Conservation (phyloP, 75 land plant species). For the Pinus albicaulis region DNA sequence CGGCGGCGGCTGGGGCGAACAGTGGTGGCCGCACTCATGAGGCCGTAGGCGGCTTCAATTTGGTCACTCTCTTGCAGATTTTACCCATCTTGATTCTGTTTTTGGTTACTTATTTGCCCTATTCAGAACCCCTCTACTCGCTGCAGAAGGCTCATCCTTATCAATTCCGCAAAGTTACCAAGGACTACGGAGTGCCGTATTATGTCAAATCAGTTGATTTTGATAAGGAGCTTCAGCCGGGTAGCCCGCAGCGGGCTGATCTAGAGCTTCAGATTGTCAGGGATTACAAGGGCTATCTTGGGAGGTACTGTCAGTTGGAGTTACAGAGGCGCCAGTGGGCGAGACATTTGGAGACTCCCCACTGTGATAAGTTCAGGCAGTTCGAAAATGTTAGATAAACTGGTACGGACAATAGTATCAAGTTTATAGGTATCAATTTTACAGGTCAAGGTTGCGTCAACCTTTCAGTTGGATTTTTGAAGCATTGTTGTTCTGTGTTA, state of each 20-base stretch:
- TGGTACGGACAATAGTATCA: background rate
- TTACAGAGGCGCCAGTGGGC: conserved; percentile 65
- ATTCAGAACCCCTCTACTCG: conserved; percentile 73
- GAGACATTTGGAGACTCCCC: conserved; percentile 59
- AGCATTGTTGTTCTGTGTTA: background rate
- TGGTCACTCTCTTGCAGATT: conserved; percentile 52
- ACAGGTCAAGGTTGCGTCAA: background rate
- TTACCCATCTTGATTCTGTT: conserved; percentile 59
- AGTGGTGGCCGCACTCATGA: conserved; percentile 10
- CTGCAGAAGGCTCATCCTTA: conserved; percentile 52
- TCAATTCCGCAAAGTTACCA: conserved; percentile 48
- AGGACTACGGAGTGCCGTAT: conserved; percentile 63
- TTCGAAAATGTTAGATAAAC: conserved; percentile 23
- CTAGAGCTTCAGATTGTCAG: conserved; percentile 61
- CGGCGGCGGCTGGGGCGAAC: background rate
- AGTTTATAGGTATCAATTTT: background rate
- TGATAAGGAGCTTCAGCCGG: conserved; percentile 64
- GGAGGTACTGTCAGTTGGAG: conserved; percentile 74
- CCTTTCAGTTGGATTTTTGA: background rate
- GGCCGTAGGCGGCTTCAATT: conserved; percentile 23
- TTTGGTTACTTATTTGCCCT: conserved; percentile 63
- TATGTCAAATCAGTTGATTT: conserved; percentile 75
- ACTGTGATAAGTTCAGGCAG: conserved; percentile 62
- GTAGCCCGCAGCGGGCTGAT: conserved; percentile 44
- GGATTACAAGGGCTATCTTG: conserved; percentile 58